Evolutionary conservation across 2,329 filamentous ascomycete genomes (phyloP).

Genomic region (Plectosphaerella plurivora): DNA sequence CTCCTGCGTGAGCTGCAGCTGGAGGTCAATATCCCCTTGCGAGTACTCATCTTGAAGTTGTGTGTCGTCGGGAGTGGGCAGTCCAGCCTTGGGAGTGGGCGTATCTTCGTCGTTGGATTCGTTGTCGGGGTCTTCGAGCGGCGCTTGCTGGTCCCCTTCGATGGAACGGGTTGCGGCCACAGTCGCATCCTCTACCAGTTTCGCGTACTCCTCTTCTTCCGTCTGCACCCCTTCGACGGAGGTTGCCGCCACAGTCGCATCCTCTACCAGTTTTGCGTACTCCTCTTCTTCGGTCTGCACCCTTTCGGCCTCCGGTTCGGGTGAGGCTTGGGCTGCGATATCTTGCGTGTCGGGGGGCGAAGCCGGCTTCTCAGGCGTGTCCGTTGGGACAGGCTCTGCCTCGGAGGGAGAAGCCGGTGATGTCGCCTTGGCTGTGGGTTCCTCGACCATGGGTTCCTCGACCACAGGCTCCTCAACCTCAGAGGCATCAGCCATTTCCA

Average conservation of each 20-base stretch:
- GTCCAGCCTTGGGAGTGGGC: not conserved
- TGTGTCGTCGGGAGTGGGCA: slow-evolving; percentile 3
- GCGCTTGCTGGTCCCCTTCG: no score
- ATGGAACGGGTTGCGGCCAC: no score
- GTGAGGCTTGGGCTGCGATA: not conserved
- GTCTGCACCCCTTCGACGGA: not conserved
- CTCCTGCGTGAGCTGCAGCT: not conserved
- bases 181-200: not conserved
- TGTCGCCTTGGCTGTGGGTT: no score
- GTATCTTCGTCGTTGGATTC: no score
- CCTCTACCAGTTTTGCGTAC: not conserved
- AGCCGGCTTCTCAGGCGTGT: not conserved
- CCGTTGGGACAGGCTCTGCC: no score
- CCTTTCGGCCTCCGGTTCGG: not conserved
- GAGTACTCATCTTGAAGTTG: slow-evolving; percentile 4
- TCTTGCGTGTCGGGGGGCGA: slow-evolving; percentile 2
- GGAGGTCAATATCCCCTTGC: not conserved
- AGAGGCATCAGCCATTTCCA: no score
- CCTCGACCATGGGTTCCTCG: no score
- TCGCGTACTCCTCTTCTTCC: not conserved
- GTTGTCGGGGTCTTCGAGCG: no score
- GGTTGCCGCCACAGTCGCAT: no score
- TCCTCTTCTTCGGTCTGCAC: not conserved
- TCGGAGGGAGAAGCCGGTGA: no score
- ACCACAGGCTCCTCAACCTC: no score